Base-by-base conservation (phyloP, 139 green algal genomes). In the Zygnema cylindricum region DNA sequence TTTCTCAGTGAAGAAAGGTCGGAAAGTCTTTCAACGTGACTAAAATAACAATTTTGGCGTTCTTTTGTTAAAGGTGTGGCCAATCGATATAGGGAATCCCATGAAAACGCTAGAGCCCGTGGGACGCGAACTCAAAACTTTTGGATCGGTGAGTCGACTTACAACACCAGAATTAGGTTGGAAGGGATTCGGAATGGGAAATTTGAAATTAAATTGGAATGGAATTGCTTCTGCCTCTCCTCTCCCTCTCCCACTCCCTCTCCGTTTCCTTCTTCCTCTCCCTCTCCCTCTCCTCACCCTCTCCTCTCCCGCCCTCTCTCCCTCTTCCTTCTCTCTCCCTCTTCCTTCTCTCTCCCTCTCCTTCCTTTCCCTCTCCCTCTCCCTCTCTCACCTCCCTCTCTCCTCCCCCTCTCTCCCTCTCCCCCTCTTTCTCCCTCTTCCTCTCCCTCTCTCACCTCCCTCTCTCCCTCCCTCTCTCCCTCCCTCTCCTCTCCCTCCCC, bases 71-170 rank as follows among this genome's bases (percentile, higher is more conserved):
- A 40, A 86, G 41, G 79, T 86, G 79, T 86, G 79, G 41, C 79
- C 79, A 38, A 57, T 86, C 25, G 33, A n/a, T 23, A 32, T 86
- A 40, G 39, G 30, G 54, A 86, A 55, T 43, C 79, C 79, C 1
- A 57, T 86, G 42, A 86, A 86, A 43, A 43, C 35, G 30, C 42
- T 86, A 7, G 79, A 86, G 79, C 79, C 79, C 30, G 33, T 86
- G 3, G 41, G 7, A 1, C 79, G 79, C 33, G 79, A 86, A 43
- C 16, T 86, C 25, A 76, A 77, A 25, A 84, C 79, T 30, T 41
- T 86, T 40, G 40, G 39, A 40, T 84, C 32, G 79, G 79, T 86
- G 43, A 55, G 79, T 30, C 11, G 76, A 38, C 0, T 42, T 3
- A 1, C 23, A 7, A 54, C 11, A 38, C 36, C 0, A 1, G 21